Evolutionary conservation across 140 eudicot genomes (phyloP).

Genomic region (Oenanthe javanica): DNA sequence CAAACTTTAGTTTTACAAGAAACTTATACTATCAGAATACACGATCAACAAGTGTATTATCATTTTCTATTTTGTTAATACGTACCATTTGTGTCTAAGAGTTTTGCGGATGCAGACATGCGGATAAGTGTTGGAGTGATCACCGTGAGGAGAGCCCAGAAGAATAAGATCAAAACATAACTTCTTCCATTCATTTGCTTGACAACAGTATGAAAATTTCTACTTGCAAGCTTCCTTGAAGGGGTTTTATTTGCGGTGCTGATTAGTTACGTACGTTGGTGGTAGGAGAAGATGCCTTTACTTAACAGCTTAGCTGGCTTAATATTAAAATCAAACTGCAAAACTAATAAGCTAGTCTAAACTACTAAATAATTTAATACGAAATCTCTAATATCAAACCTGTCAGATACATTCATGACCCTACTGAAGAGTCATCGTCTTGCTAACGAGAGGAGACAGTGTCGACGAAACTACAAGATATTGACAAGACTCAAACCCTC

Average conservation of each 20-base stretch:
- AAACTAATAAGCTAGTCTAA: neutral
- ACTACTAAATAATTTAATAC: neutral
- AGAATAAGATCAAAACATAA: conserved; percentile 43
- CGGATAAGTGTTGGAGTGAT: conserved; percentile 72
- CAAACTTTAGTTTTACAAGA: neutral
- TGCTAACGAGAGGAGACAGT: neutral
- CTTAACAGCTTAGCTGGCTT: neutral
- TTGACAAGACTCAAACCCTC: neutral
- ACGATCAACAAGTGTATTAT: neutral
- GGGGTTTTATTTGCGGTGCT: neutral
- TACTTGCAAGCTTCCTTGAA: neutral
- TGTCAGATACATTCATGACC: neutral
- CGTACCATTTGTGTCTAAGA: conserved; percentile 33
- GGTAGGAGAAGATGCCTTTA: conserved; percentile 1
- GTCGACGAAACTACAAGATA: neutral
- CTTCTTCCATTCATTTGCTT: conserved; percentile 57
- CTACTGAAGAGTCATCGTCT: neutral
- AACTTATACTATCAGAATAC: neutral
- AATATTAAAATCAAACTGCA: neutral
- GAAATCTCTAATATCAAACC: neutral
- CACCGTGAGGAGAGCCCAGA: conserved; percentile 60
- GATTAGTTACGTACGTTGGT: neutral
- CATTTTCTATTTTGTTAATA: neutral
- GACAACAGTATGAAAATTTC: neutral
- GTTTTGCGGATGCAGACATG: conserved; percentile 57